Evolutionary conservation across 2,329 filamentous ascomycete species (phyloP).

Genomic region (Chalaropsis ovoidea): DNA sequence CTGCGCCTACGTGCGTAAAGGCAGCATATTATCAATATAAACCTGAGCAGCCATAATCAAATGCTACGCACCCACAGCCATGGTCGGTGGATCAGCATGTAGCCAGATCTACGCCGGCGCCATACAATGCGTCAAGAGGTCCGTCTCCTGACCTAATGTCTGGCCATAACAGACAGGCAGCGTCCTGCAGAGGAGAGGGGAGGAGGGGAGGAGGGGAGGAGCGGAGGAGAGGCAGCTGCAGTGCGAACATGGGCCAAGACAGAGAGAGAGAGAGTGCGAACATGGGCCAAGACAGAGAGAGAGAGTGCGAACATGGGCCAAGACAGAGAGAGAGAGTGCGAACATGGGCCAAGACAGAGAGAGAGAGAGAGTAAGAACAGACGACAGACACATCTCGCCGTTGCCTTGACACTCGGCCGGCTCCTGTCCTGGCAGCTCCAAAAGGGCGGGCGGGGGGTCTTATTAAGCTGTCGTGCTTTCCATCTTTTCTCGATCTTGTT

Average conservation of each 20-base stretch:
- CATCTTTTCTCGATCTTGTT: not conserved
- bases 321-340: too few species aligned
- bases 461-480: not conserved
- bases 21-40: not conserved
- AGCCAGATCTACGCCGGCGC: conserved; percentile 7
- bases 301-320: too few species aligned
- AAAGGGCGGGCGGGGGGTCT: not conserved
- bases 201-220: not conserved
- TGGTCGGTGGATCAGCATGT: conserved; percentile 8
- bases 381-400: too few species aligned
- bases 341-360: too few species aligned
- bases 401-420: not conserved
- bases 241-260: too few species aligned
- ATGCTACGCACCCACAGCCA: not conserved
- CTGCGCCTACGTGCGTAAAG: not conserved
- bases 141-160: not conserved
- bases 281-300: too few species aligned
- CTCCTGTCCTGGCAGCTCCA: not conserved
- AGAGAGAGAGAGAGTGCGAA: too few species aligned
- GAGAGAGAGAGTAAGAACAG: too few species aligned
- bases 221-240: not conserved
- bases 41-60: not conserved
- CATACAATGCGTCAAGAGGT: not conserved
- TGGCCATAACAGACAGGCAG: not conserved
- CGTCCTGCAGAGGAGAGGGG: not conserved